Base-by-base conservation (phyloP, 495 filamentous ascomycete genomes). In the Daldinia concentrica region DNA sequence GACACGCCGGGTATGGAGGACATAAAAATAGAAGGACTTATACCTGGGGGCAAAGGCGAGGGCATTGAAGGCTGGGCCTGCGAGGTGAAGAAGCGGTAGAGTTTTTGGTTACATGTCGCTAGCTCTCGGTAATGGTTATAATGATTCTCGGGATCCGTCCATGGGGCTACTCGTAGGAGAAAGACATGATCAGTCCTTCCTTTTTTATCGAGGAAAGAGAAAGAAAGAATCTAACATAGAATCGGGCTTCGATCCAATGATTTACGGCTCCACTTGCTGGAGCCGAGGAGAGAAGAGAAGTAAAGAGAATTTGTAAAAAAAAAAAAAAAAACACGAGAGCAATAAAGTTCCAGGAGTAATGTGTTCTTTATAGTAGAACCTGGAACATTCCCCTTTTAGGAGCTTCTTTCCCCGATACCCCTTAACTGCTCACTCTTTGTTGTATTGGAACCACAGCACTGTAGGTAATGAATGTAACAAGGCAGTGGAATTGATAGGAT, bases 21-120 rank as follows among this genome's bases (percentile, higher is more conserved):
- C 7, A 82, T 95, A 50, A 88, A 87, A 66, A 81, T 98, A 50
- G 84, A 87, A 57, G 87, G 88, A 5, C 82, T 97, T 17, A 73
- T 87, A 26, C 91, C 95, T 1, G 94, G 93, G 2, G 94, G 89
- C 67, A 89, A 88, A 43, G 95, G 96, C 4, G 94, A 97, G 62
- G 95, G 94, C 8, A 98, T 99, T 76, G 95, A 98, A 50, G 95
- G 95, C 12, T 99, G 95, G 95, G 90, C 94, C 2, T 85, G 83
- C 26, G 95, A 98, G 83, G 87, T 97, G 3, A 95, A 95, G 86
- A 93, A 93, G 83, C 87, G 91, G 80, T 93, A 83, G 30, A 30
- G 30, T 15, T 30, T 11, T 58, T 27, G 14, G 34, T 19, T 32
- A 26, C 61, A 22, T 65, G 58, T 52, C 48, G 12, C 14, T 52